Evolutionary conservation across 805 yeast genomes (phyloP).

Genomic region (Candida rishiriensis): DNA sequence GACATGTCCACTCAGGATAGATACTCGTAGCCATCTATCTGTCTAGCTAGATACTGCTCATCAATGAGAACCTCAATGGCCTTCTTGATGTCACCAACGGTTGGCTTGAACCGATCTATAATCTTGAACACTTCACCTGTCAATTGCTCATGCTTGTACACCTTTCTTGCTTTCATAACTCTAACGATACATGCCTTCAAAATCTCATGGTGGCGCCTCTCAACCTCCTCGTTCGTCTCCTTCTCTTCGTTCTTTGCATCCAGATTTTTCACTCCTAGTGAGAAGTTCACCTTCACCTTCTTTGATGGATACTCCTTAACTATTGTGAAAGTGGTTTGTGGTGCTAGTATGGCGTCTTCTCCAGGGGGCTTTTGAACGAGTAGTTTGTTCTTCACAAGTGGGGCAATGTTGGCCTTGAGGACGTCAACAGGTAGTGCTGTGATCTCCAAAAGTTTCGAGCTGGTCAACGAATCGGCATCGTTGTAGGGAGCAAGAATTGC

Average conservation of each 20-base stretch:
- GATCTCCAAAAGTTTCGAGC: constrained; percentile 54
- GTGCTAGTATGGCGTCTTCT: constrained; percentile 44
- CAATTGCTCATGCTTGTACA: constrained; percentile 69
- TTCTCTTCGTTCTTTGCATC: constrained; percentile 69
- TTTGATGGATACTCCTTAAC: constrained; percentile 82
- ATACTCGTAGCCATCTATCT: constrained; percentile 68
- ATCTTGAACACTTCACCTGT: constrained; percentile 87
- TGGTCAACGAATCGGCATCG: constrained; percentile 54
- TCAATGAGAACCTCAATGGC: constrained; percentile 84
- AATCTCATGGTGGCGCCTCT: constrained; percentile 59
- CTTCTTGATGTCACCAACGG: constrained; percentile 78
- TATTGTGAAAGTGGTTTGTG: constrained; percentile 60
- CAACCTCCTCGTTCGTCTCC: constrained; percentile 73
- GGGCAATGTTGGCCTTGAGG: constrained; percentile 72
- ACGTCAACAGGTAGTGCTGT: constrained; percentile 65
- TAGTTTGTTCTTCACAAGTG: constrained; percentile 74
- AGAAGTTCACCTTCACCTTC: constrained; percentile 76
- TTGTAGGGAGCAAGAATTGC: constrained; percentile 84
- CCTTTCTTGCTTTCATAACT: constrained; percentile 91
- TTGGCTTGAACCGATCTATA: constrained; percentile 79
- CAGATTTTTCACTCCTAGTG: constrained; percentile 33
- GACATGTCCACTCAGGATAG: constrained; percentile 46
- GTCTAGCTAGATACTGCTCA: constrained; percentile 75
- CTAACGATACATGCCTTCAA: constrained; percentile 93
- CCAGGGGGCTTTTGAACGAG: constrained; percentile 64